These are phyloP conservation scores for Collariella sp. DNA, from an alignment of 495 filamentous ascomycete genomes.

Conservation along the genomic window DNA sequence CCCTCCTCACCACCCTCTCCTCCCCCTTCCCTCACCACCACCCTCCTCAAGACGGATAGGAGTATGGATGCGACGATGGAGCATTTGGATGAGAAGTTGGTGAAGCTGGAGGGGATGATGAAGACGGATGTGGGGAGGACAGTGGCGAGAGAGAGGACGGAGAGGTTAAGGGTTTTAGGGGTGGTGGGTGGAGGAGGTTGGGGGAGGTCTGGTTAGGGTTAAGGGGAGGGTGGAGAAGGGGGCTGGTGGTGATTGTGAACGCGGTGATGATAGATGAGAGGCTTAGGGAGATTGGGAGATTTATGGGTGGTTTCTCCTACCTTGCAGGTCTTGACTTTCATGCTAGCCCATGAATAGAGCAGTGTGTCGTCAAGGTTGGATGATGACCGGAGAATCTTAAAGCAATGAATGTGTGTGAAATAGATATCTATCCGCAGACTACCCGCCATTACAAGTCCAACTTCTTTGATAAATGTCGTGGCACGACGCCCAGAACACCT, in stretches of 20 bases:
- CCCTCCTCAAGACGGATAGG: slow-evolving; percentile 49
- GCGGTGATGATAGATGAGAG: neutral
- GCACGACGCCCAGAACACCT: too few species aligned
- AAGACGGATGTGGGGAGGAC: slow-evolving; percentile 65
- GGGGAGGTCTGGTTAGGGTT: slow-evolving; percentile 15
- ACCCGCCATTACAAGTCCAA: too few species aligned
- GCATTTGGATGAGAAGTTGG: slow-evolving; percentile 76
- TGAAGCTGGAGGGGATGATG: slow-evolving; percentile 67
- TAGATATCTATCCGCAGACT: too few species aligned
- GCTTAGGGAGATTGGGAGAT: neutral
- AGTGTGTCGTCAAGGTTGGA: too few species aligned
- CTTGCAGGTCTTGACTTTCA: neutral
- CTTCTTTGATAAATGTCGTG: too few species aligned
- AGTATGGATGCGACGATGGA: slow-evolving; percentile 54
- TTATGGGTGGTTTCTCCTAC: too few species aligned
- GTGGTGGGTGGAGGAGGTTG: slow-evolving; percentile 66
- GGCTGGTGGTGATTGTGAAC: neutral
- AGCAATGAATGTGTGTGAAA: too few species aligned
- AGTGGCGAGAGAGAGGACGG: slow-evolving; percentile 57
- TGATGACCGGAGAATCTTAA: too few species aligned
- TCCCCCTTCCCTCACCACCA: slow-evolving; percentile 46
- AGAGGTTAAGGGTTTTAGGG: slow-evolving; percentile 53
- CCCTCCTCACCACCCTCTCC: slow-evolving; percentile 51
- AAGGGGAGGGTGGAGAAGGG: neutral
- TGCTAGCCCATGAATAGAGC: too few species aligned